phyloP scores from a whole-genome alignment of 164 flowering plant species.

The Aristolochia californica region DNA sequence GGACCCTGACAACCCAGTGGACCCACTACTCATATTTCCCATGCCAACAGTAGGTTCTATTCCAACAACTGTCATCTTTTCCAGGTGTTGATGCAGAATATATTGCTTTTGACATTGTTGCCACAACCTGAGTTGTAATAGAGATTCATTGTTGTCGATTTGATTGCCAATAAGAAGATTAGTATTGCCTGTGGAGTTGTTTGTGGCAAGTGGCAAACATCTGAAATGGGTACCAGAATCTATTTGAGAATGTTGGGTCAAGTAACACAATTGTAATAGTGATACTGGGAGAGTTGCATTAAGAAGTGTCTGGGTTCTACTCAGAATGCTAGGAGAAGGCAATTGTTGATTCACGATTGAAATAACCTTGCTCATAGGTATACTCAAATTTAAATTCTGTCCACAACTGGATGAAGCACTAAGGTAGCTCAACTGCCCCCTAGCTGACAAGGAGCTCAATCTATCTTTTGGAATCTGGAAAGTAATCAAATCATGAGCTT shows the following conservation, averaged over 20 bases:
- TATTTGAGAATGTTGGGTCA: background rate
- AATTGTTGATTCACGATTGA: too few relatives aligned
- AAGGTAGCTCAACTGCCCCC: conserved; percentile 37
- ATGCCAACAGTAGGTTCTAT: conserved; percentile 2
- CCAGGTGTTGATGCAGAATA: conserved; percentile 8
- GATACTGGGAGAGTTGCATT: background rate
- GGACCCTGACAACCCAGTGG: conserved; percentile 6
- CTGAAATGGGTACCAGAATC: background rate
- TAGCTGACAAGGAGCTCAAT: conserved; percentile 15
- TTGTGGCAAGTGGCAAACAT: background rate
- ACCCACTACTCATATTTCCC: conserved; percentile 3
- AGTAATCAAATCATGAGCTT: too few relatives aligned
- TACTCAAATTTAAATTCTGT: too few relatives aligned
- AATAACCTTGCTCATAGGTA: too few relatives aligned
- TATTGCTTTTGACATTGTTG: conserved; percentile 12
- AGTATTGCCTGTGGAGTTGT: background rate
- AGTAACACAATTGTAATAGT: background rate
- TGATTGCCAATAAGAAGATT: conserved; percentile 2
- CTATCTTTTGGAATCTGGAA: too few relatives aligned
- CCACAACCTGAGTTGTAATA: conserved; percentile 8
- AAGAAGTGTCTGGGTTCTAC: too few relatives aligned
- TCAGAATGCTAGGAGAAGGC: too few relatives aligned
- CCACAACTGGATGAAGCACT: conserved; percentile 26
- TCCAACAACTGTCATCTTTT: conserved; percentile 13
- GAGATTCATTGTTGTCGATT: background rate